These are phyloP conservation scores for Pseudopediastrum boryanum DNA, from an alignment of 139 green algal species.

Conservation along the genomic window DNA sequence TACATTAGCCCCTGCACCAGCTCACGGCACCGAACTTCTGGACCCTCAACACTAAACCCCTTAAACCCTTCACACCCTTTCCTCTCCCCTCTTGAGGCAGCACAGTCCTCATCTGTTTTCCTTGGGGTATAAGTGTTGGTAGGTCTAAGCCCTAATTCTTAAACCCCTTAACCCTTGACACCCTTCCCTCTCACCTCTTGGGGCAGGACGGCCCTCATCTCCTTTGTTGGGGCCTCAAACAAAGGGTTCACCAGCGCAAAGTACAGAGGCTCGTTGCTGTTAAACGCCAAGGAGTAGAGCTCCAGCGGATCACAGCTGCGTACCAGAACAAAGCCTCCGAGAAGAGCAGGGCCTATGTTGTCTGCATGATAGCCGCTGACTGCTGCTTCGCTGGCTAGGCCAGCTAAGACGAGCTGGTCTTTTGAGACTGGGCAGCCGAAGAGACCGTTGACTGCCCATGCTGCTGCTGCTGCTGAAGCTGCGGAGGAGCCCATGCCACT, in stretches of 20 bases:
- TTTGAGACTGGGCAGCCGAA: constrained; percentile 87
- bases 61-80: too few relatives aligned
- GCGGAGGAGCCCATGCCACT: constrained; percentile 91
- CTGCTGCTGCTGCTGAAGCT: constrained; percentile 87
- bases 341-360: constrained; percentile 91
- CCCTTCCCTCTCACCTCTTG: constrained; percentile 48
- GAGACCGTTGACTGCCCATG: constrained; percentile 89
- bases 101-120: too few relatives aligned
- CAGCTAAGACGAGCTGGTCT: constrained; percentile 80
- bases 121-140: too few relatives aligned
- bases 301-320: constrained; percentile 56
- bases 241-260: constrained; percentile 95
- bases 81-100: too few relatives aligned
- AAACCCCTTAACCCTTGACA: too few relatives aligned
- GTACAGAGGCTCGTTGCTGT: constrained; percentile 55
- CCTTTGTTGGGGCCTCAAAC: constrained; percentile 92
- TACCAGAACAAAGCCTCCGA: constrained; percentile 95
- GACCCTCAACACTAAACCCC: too few relatives aligned
- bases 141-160: too few relatives aligned
- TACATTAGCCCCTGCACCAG: too few relatives aligned
- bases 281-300: constrained; percentile 56
- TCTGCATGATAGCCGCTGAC: constrained; percentile 97
- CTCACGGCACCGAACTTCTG: too few relatives aligned
- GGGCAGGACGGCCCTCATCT: constrained; percentile 95
- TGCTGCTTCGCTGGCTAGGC: constrained; percentile 83